Percentiles rank a stretch among this genome's conserved stretches.
These are phyloP conservation scores for Lagerstroemia speciosa DNA, from an alignment of 345 rosid species.

Conservation along the genomic window DNA sequence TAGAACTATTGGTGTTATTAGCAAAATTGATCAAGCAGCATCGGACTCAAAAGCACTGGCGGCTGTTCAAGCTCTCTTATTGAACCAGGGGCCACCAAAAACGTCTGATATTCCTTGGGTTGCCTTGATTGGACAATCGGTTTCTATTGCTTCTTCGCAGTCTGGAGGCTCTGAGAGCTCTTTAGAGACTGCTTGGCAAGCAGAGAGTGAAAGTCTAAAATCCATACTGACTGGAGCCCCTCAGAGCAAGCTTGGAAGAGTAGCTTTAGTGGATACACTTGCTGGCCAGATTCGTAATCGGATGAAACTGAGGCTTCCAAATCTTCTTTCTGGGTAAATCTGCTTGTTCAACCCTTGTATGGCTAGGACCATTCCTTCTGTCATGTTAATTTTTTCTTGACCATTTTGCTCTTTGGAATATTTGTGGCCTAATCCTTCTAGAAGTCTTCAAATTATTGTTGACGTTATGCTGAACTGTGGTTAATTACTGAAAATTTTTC, in stretches of 20 bases:
- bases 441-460: background rate
- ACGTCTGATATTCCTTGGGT: constrained; percentile 67
- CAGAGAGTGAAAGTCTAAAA: constrained; percentile 70
- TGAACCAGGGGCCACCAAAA: constrained; percentile 70
- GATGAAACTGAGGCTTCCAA: constrained; percentile 69
- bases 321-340: constrained; percentile 57
- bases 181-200: constrained; percentile 73
- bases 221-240: constrained; percentile 68
- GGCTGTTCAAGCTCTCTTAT: constrained; percentile 60
- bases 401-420: background rate
- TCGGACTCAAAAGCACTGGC: constrained; percentile 56
- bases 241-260: constrained; percentile 63
- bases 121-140: constrained; percentile 76
- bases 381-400: background rate
- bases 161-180: constrained; percentile 65
- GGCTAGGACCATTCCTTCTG: background rate
- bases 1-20: constrained; percentile 84
- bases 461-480: background rate
- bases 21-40: constrained; percentile 92
- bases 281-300: constrained; percentile 71
- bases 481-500: background rate
- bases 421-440: background rate
- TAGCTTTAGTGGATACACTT: constrained; percentile 67
- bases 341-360: background rate
- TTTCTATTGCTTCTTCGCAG: constrained; percentile 63